Conservation (phyloP, 306 rosid species). For the Medicago lupulina region DNA sequence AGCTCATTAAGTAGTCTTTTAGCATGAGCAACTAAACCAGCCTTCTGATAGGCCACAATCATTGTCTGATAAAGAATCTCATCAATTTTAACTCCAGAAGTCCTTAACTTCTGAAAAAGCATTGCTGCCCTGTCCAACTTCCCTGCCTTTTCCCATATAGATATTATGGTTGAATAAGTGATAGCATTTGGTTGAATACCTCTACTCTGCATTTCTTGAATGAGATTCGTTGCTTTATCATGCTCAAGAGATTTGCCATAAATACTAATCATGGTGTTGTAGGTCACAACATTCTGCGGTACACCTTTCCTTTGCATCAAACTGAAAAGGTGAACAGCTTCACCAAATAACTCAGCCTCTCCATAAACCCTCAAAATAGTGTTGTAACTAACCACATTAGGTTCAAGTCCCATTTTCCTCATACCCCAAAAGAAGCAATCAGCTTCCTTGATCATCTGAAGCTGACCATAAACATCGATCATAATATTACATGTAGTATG, state of each 20-base stretch:
- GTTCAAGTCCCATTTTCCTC: slow-evolving; percentile 86
- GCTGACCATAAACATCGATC: slow-evolving; percentile 97
- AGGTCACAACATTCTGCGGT: slow-evolving; percentile 81
- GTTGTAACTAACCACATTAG: slow-evolving; percentile 86
- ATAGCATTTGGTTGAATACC: slow-evolving; percentile 89
- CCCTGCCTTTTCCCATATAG: slow-evolving; percentile 95
- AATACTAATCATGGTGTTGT: slow-evolving; percentile 89
- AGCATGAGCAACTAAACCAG: slow-evolving; percentile 90
- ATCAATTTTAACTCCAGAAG: slow-evolving; percentile 85
- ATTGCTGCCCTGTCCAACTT: slow-evolving; percentile 83
- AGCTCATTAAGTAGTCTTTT: slow-evolving; percentile 90
- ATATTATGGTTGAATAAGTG: slow-evolving; percentile 88
- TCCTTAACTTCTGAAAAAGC: slow-evolving; percentile 87
- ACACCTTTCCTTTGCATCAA: slow-evolving; percentile 86
- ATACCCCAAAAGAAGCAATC: slow-evolving; percentile 93
- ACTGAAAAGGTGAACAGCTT: slow-evolving; percentile 86
- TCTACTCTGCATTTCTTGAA: slow-evolving; percentile 87
- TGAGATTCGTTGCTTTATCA: slow-evolving; percentile 84
- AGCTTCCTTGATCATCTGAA: slow-evolving; percentile 91
- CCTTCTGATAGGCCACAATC: slow-evolving; percentile 91
- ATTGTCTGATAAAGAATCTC: slow-evolving; percentile 89
- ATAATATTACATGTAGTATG: slow-evolving; percentile 84
- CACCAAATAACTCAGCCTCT: slow-evolving; percentile 88
- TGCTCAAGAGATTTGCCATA: slow-evolving; percentile 89
- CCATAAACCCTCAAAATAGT: slow-evolving; percentile 94